Evolutionary conservation across 2,329 filamentous ascomycete genomes (phyloP).

Genomic region (Hypoxylon sp.): DNA sequence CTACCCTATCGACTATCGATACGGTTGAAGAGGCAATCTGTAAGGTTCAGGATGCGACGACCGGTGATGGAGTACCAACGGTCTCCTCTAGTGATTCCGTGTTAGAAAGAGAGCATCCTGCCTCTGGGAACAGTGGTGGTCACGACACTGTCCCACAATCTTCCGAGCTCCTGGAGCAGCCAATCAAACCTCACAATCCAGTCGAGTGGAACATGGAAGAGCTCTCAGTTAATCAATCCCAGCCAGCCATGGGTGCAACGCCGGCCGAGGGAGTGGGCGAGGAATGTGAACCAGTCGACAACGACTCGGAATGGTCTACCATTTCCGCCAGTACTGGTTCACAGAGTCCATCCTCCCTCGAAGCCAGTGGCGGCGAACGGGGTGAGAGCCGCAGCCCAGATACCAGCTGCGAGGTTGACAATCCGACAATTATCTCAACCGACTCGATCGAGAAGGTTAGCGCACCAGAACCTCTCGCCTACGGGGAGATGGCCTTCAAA

Average conservation of each 20-base stretch:
- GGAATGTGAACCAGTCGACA: not conserved
- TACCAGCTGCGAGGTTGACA: not conserved
- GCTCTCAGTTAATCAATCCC: not conserved
- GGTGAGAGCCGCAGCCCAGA: not conserved
- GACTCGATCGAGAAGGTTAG: not conserved
- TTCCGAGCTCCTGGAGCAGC: not conserved
- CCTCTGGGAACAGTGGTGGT: not conserved
- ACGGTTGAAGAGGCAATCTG: not conserved
- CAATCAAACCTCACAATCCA: too few species aligned
- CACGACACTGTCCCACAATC: not conserved
- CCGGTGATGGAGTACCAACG: not conserved
- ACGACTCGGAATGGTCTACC: not conserved
- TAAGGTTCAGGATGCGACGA: not conserved
- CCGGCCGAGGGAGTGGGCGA: not conserved
- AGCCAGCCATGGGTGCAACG: not conserved
- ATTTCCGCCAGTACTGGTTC: not conserved
- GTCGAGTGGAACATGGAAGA: not conserved
- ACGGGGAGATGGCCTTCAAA: slow-evolving; percentile 22
- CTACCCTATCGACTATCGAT: not conserved
- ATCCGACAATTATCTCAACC: not conserved
- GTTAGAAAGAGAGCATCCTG: not conserved
- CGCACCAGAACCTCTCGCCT: not conserved
- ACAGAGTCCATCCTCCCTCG: not conserved
- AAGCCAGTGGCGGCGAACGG: not conserved
- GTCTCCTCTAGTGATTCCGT: not conserved